These are phyloP conservation scores for Pythium coloratum DNA, from an alignment of 352 stramenopile species.

Conservation along the genomic window DNA sequence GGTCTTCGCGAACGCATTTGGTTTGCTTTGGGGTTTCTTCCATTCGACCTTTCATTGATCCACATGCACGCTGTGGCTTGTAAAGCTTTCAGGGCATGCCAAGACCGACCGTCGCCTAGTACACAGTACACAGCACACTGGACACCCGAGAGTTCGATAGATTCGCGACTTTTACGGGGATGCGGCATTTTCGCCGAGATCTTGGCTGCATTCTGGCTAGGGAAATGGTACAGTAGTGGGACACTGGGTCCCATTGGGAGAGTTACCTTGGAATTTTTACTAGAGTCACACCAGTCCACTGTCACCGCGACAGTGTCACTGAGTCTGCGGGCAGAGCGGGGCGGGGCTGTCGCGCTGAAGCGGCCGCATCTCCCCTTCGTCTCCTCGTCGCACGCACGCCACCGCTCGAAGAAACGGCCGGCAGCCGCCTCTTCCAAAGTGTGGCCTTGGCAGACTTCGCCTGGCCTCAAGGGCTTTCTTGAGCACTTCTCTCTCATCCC, in stretches of 20 bases:
- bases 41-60: too few species aligned
- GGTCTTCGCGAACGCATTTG: too few species aligned
- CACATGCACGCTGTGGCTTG: too few species aligned
- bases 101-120: too few species aligned
- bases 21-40: too few species aligned
- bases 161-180: conserved; percentile 6
- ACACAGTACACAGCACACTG: too few species aligned
- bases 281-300: neutral
- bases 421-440: neutral
- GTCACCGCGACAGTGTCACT: neutral
- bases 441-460: neutral
- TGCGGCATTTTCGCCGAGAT: neutral
- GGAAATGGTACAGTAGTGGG: too few species aligned
- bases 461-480: neutral
- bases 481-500: neutral
- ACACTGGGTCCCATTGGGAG: too few species aligned
- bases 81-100: too few species aligned
- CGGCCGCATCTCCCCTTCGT: neutral
- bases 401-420: conserved; percentile 14
- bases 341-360: neutral
- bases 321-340: too few species aligned
- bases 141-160: neutral
- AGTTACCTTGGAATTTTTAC: too few species aligned
- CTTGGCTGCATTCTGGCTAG: too few species aligned
- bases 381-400: conserved; percentile 22